Evolutionary conservation across 192 early-diverging fungal genomes (phyloP), one percentile per base, ranked within the genome.

Genomic region (Gaertneriomyces sp.): DNA sequence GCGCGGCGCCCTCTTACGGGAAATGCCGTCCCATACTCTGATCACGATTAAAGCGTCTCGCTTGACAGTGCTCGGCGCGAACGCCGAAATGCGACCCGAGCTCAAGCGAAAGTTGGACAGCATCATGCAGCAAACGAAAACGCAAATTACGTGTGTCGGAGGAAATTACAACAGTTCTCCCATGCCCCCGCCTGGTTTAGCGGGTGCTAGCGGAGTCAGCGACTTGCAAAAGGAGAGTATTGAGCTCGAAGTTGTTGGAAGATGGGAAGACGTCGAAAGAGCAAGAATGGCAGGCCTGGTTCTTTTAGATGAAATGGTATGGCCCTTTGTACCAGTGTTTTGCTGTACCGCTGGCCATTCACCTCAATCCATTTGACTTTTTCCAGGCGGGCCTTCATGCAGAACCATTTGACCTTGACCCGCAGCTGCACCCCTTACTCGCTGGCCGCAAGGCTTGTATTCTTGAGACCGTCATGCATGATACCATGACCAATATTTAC

Each of bases 401-500:
- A 25, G 74, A 77, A 19, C 70, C 51, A 6, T 40, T 88, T 39
- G 53, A 76, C 16, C 9, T 83, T 45, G 70, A 66, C 10, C 69
- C 76, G 53, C 80, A 79, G 50, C 78, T 81, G 20, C 90, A 91
- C 54, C 79, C 87, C 46, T 74, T 92, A 53, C 75, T 92, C n/a
- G 82, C 85, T 25, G 90, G 89, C 42, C 76, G 81, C 43, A 89
- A 87, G 54, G 72, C 85, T 5, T 76, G 73, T 16, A 70, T 72
- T 11, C 61, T 92, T 12, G 78, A 87, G 51, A 68, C 79, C 5
- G 78, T 92, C 44, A 90, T 91, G 87, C 79, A 84, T 51, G 84
- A 85, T 52, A 86, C 81, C 14, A 41, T 72, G 53, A 88, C 87
- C 43, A 91, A 81, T 68, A 85, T 93, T 19, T 93, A 93, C 71